A percentile compares a stretch with the other conserved stretches of the same genome.
Conservation (phyloP, 345 rosid species). For the Physaria fendleri region DNA sequence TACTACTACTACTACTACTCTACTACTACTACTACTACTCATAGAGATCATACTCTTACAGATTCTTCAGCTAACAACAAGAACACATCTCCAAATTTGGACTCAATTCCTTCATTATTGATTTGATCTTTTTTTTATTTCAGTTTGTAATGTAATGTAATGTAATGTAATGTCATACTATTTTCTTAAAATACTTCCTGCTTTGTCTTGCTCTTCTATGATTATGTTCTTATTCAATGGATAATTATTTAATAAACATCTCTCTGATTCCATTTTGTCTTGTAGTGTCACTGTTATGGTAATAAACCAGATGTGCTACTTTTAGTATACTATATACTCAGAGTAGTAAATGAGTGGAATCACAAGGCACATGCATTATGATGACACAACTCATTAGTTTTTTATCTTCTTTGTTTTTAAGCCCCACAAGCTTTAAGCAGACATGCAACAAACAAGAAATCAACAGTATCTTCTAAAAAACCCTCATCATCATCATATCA, state of each 20-base stretch:
- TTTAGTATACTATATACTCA: slow-evolving; percentile 1
- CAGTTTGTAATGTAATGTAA: slow-evolving; percentile 18
- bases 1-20: slow-evolving; percentile 7
- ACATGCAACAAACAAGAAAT: slow-evolving; percentile 24
- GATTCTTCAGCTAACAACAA: slow-evolving; percentile 22
- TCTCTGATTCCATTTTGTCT: slow-evolving; percentile 8
- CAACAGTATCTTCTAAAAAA: slow-evolving; percentile 14
- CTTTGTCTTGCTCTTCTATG: slow-evolving; percentile 8
- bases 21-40: slow-evolving; percentile 11
- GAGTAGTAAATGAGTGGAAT: slow-evolving; percentile 11
- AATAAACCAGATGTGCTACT: slow-evolving; percentile 3
- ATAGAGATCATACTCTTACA: slow-evolving; percentile 28
- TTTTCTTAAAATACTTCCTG: slow-evolving; percentile 15
- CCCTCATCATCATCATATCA: slow-evolving; percentile 9
- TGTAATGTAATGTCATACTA: slow-evolving; percentile 15
- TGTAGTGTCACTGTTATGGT: slow-evolving; percentile 15
- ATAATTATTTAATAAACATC: neutral
- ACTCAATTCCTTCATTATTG: slow-evolving; percentile 71
- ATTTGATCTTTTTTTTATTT: too few species aligned
- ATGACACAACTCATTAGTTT: slow-evolving; percentile 1
- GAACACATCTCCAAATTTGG: slow-evolving; percentile 37
- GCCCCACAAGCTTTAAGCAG: slow-evolving; percentile 23
- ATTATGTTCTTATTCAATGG: neutral
- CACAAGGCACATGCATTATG: slow-evolving; percentile 29
- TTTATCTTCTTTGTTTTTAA: slow-evolving; percentile 1